phyloP scores from a whole-genome alignment of 2,329 filamentous ascomycete species.

The Neurospora crassa region DNA sequence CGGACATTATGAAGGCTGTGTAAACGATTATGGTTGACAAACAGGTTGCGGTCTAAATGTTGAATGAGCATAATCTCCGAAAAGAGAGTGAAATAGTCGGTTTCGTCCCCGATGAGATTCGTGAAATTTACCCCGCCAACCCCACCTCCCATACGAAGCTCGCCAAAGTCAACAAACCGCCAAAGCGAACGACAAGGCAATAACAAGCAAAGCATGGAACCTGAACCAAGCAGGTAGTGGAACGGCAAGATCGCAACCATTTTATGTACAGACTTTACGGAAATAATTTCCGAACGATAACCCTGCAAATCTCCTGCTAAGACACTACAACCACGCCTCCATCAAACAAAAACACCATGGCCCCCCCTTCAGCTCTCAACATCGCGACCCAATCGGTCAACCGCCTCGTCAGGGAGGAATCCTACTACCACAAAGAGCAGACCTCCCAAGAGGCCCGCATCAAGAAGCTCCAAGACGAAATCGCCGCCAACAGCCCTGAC shows the following conservation, averaged over 20 bases:
- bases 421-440: constrained; percentile 81
- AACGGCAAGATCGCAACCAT: neutral
- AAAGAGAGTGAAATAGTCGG: neutral
- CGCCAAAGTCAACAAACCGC: neutral
- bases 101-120: neutral
- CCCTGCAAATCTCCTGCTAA: neutral
- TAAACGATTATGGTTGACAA: neutral
- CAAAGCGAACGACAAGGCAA: neutral
- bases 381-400: constrained; percentile 73
- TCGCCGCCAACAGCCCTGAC: constrained; percentile 36
- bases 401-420: constrained; percentile 85
- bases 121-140: constrained; percentile 18
- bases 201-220: neutral
- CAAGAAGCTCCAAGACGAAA: constrained; percentile 54
- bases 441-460: constrained; percentile 64
- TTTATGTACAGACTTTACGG: neutral
- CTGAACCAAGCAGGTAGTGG: neutral
- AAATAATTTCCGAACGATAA: neutral
- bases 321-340: neutral
- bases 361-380: constrained; percentile 63
- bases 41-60: neutral
- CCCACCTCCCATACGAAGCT: constrained; percentile 7
- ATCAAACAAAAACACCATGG: constrained; percentile 41
- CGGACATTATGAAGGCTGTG: neutral
- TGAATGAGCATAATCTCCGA: neutral